Percentiles rank a stretch among this genome's conserved stretches.
Conservation (phyloP, 2,329 filamentous ascomycete species). For the Fusarium caatingaense region DNA sequence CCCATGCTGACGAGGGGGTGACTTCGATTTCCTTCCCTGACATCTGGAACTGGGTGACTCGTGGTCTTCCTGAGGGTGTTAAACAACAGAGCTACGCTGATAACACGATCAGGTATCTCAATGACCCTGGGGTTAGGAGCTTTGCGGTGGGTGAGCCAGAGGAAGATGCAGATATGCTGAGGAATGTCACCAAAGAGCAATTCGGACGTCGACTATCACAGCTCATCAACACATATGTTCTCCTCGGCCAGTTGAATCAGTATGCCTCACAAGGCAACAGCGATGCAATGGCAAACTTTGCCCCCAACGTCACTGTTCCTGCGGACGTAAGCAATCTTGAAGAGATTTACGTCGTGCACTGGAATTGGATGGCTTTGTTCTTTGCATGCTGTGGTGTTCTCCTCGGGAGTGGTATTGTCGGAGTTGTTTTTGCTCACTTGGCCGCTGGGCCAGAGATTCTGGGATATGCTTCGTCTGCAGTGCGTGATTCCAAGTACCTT, state of each 20-base stretch:
- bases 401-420: background rate
- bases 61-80: background rate
- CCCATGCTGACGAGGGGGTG: background rate
- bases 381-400: background rate
- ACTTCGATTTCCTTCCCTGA: background rate
- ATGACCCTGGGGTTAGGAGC: background rate
- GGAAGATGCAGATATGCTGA: background rate
- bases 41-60: background rate
- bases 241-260: background rate
- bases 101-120: background rate
- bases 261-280: background rate
- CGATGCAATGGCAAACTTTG: background rate
- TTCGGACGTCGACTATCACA: conserved; percentile 16
- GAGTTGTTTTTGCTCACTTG: conserved; percentile 25
- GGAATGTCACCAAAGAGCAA: background rate
- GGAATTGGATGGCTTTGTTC: background rate
- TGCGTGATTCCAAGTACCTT: conserved; percentile 19
- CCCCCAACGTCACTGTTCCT: background rate
- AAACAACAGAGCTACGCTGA: background rate
- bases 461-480: conserved; percentile 25
- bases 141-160: background rate
- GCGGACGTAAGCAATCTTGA: background rate
- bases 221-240: conserved; percentile 26
- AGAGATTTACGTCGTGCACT: background rate
- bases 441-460: conserved; percentile 32